A percentile compares a stretch with the other conserved stretches of the same genome.
These are phyloP conservation scores for Arthrinium puccinioides DNA, from an alignment of 2,329 filamentous ascomycete species.

Conservation along the genomic window DNA sequence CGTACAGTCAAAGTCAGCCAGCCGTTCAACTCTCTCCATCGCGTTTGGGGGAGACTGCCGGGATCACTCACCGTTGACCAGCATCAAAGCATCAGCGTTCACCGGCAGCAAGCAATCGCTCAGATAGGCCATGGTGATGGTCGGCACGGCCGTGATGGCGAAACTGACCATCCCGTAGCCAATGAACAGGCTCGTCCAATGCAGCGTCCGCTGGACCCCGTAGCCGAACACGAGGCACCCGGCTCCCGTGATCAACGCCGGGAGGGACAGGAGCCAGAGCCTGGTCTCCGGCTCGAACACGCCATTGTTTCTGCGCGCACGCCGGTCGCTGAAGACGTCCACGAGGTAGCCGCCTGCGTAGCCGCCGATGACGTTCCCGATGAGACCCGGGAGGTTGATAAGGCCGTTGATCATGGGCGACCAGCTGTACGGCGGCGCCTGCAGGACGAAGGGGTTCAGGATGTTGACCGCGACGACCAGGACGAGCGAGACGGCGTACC, in stretches of 20 bases:
- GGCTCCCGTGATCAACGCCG: slow-evolving; percentile 30
- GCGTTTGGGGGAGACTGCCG: not conserved
- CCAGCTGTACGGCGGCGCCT: slow-evolving; percentile 23
- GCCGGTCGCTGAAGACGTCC: slow-evolving; percentile 32
- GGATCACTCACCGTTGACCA: slow-evolving; percentile 19
- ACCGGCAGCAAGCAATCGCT: slow-evolving; percentile 24
- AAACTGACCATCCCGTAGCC: slow-evolving; percentile 37
- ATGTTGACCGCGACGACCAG: slow-evolving; percentile 23
- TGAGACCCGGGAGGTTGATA: slow-evolving; percentile 22
- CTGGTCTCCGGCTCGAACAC: slow-evolving; percentile 37
- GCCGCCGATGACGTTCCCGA: slow-evolving; percentile 35
- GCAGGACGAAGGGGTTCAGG: slow-evolving; percentile 23
- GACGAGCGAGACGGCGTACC: slow-evolving; percentile 21
- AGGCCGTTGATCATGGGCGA: slow-evolving; percentile 21
- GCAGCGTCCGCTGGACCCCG: slow-evolving; percentile 28
- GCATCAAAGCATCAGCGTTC: slow-evolving; percentile 22
- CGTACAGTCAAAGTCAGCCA: not conserved
- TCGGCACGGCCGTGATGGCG: slow-evolving; percentile 33
- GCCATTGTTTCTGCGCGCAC: slow-evolving; percentile 29
- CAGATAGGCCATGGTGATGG: slow-evolving; percentile 37
- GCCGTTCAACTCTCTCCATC: not conserved
- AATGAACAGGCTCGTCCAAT: slow-evolving; percentile 37
- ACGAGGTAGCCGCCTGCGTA: slow-evolving; percentile 34
- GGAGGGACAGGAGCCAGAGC: slow-evolving; percentile 30
- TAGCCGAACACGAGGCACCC: slow-evolving; percentile 37